Conservation (phyloP, 148 eudicot species). For the Diospyros kaki region DNA sequence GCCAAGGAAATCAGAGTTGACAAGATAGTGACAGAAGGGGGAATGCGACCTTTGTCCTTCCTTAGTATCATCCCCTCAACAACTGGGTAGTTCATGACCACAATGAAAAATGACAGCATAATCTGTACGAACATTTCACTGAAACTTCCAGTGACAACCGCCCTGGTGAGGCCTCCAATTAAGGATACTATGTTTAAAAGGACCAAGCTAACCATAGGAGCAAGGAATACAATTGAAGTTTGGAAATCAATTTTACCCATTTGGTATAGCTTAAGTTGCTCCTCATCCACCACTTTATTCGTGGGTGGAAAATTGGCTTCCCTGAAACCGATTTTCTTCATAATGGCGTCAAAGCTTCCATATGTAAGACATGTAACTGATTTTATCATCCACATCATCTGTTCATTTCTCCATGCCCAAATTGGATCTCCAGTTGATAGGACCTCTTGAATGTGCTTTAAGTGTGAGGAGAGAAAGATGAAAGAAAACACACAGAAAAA, state of each 20-base stretch:
- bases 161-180: slow-evolving; percentile 31
- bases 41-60: slow-evolving; percentile 55
- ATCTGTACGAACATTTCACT: slow-evolving; percentile 40
- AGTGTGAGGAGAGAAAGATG: slow-evolving; percentile 35
- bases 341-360: slow-evolving; percentile 37
- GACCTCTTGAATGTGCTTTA: slow-evolving; percentile 36
- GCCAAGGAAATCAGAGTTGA: slow-evolving; percentile 19
- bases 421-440: slow-evolving; percentile 21
- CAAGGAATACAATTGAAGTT: slow-evolving; percentile 38
- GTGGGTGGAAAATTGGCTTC: slow-evolving; percentile 50
- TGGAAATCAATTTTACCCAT: slow-evolving; percentile 56
- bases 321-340: slow-evolving; percentile 39
- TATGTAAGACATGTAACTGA: slow-evolving; percentile 27
- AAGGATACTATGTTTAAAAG: slow-evolving; percentile 39
- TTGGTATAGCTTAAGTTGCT: slow-evolving; percentile 34
- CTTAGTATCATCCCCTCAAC: slow-evolving; percentile 64
- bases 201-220: slow-evolving; percentile 41
- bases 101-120: slow-evolving; percentile 35
- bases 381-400: slow-evolving; percentile 40
- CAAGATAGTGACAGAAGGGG: slow-evolving; percentile 19
- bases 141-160: slow-evolving; percentile 3
- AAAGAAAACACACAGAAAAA: slow-evolving; percentile 34
- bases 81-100: slow-evolving; percentile 43
- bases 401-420: slow-evolving; percentile 36
- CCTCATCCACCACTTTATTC: slow-evolving; percentile 50